Base-by-base conservation (phyloP, 23 red algal genomes). In the Gracilariopsis chorda region DNA sequence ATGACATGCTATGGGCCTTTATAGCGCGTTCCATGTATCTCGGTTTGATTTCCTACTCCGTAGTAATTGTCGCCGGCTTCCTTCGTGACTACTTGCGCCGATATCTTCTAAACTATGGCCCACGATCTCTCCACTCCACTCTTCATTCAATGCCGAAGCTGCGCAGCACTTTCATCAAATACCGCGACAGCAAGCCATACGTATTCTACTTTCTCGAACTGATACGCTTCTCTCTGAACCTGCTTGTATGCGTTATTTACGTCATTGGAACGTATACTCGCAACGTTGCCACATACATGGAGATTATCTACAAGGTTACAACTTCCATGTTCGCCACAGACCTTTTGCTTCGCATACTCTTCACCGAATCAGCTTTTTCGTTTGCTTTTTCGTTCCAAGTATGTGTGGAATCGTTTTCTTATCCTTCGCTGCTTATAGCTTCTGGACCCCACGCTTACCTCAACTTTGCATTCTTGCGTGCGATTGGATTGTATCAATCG, bases 381-480 rank as follows among this genome's bases (percentile, higher is more conserved):
- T 86, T 40, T 11, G 69, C 73, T 65, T 48, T 82, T 51, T 53
- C 75, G 24, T 27, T 91, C 21, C 39, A 52, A 57, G 40, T 82
- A 10, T 28, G 80, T 1, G 37, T 91, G 20, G 75, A 91, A 14
- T 60, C 88, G 9, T 82, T 91, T 23, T 85, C 91, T 32, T 56
- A 86, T 30, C 91, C 91, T 11, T 86, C 80, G 25, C 81, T 94
- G 23, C 53, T 85, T 58, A 76, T 94, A 44, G 70, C 73, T 40
- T 8, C 52, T 1, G 91, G 82, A 6, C 68, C 67, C 27, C 69
- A 94, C 37, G 49, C 37, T 36, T 94, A 79, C 68, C 91, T 94
- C 16, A 94, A 94, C 59, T 87, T 94, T 29, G 76, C 70, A 16
- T 94, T 86, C 35, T 73, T 94, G 49, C 68, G 80, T 30, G 80